phyloP scores from a whole-genome alignment of 2,329 filamentous ascomycete species.

The Metarhizium anisopliae region DNA sequence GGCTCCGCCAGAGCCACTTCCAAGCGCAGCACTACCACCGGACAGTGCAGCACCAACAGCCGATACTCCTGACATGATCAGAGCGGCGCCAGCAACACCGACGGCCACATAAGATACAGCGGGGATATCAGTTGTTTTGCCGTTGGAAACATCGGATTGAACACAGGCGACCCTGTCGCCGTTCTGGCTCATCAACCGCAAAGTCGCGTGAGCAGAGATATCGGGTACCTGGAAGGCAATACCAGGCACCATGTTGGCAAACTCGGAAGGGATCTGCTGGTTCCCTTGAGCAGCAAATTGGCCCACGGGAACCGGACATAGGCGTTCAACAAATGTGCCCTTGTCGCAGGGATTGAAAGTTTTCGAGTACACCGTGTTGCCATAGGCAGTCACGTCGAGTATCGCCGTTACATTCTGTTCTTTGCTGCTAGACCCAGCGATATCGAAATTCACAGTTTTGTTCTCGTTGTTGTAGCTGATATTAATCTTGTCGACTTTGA shows the following conservation, averaged over 20 bases:
- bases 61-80: slow-evolving; percentile 63
- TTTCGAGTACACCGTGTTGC: slow-evolving; percentile 68
- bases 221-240: slow-evolving; percentile 91
- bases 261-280: slow-evolving; percentile 63
- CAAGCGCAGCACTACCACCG: slow-evolving; percentile 40
- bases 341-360: slow-evolving; percentile 74
- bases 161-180: slow-evolving; percentile 70
- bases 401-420: slow-evolving; percentile 72
- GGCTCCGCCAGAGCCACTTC: slow-evolving; percentile 36
- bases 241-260: slow-evolving; percentile 66
- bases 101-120: slow-evolving; percentile 78
- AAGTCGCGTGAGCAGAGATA: slow-evolving; percentile 73
- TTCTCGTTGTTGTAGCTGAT: slow-evolving; percentile 71
- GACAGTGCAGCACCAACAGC: slow-evolving; percentile 52
- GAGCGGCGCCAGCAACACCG: slow-evolving; percentile 75
- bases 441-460: slow-evolving; percentile 69
- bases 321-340: slow-evolving; percentile 55
- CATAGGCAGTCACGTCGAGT: slow-evolving; percentile 76
- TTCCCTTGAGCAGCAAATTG: slow-evolving; percentile 63
- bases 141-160: slow-evolving; percentile 72
- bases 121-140: slow-evolving; percentile 67
- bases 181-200: slow-evolving; percentile 60
- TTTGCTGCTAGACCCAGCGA: slow-evolving; percentile 65
- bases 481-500: slow-evolving; percentile 65
- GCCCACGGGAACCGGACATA: slow-evolving; percentile 80